Evolutionary conservation across 768 basidiomycete genomes (phyloP), one percentile per base, ranked within the genome.

Genomic region (Termitomyces sp.): DNA sequence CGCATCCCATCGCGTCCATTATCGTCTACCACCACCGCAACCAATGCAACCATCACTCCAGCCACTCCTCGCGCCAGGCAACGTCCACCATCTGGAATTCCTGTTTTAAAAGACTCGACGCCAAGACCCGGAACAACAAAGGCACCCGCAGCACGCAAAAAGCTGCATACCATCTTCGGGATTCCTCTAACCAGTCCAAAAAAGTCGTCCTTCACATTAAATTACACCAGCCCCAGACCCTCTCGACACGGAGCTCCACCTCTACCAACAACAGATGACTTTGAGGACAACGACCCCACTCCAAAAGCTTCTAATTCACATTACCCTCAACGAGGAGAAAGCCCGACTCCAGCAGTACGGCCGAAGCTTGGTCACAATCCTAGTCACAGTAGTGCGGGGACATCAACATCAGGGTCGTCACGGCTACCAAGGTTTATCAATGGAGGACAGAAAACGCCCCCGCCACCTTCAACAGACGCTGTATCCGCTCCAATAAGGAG

Each of bases 21-120:
- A 24, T 88, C 87, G 3, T 81, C 84, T 22, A 84, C 82, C 0
- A 87, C 87, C 0, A 82, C 82, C 18, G 79, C 82, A 1, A 87
- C 87, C 2, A 81, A 82, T 65, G 77, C 81, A 20, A 87, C 87
- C 5, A 75, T 84, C 56, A 83, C 80, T 6, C 84, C 85, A n/a
- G 72, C 74, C 16, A 82, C 83, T 0, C 81, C 81, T 27, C 83
- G 72, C 63, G 61, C 75, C 48, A 70, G 62, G 66, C 67, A 60
- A 60, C 65, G 58, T 27, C 67, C 58, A 4, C 61, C 70, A 18
- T 66, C 75, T 48, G 64, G 68, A 20, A 64, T 70, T 44, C 69
- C 69, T 16, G 60, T 67, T n/a, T 72, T 68, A 41, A 47, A 54
- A 41, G 55, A 62, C 34, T 54, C 66, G 37, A 47, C 67, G 54